Conservation (phyloP, 257 asterid species). For the Cinchona pubescens region DNA sequence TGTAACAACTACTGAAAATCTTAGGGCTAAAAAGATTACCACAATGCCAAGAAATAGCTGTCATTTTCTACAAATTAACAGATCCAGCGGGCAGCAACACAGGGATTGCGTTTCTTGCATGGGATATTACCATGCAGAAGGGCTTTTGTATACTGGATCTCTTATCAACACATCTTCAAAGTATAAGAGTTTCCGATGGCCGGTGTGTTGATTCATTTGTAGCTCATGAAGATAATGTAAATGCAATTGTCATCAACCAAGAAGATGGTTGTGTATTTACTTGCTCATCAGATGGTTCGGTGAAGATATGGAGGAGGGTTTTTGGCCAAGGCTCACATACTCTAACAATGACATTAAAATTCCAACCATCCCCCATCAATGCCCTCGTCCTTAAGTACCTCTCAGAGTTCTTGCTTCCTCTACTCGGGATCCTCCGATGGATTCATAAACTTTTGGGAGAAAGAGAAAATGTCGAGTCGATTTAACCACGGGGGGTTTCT, state of each 20-base stretch:
- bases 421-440: conserved; percentile 93
- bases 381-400: conserved; percentile 51
- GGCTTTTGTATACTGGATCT: conserved; percentile 75
- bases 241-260: conserved; percentile 53
- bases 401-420: conserved; percentile 47
- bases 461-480: conserved; percentile 65
- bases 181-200: conserved; percentile 57
- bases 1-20: conserved; percentile 33
- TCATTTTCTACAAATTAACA: conserved; percentile 27
- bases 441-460: conserved; percentile 87
- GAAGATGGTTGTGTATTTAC: conserved; percentile 78
- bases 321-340: conserved; percentile 79
- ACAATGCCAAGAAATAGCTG: conserved; percentile 43
- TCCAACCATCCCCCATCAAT: conserved; percentile 76
- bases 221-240: conserved; percentile 71
- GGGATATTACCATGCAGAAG: conserved; percentile 81
- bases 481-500: conserved; percentile 84
- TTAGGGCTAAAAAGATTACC: conserved; percentile 46
- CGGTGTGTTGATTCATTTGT: conserved; percentile 61
- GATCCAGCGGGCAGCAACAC: conserved; percentile 28
- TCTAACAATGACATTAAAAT: conserved; percentile 68
- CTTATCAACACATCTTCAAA: conserved; percentile 62
- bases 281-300: conserved; percentile 76
- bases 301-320: conserved; percentile 75
- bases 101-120: conserved; percentile 69